Percentiles rank a stretch among this genome's conserved stretches.
Conservation (phyloP, 75 land plant species). For the Isoetes taiwanensis region DNA sequence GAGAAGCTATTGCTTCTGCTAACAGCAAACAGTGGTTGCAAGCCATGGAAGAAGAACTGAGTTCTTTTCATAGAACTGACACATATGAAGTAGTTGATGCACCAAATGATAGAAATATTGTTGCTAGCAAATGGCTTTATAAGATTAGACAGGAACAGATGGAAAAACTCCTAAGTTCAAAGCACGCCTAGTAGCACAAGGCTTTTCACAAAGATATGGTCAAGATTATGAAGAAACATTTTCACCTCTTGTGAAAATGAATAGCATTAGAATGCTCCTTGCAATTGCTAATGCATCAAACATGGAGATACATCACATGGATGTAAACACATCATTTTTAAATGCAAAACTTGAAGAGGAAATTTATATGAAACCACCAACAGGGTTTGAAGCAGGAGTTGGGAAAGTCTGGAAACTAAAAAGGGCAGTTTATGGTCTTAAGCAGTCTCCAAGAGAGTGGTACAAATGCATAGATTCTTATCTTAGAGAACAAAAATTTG, state of each 20-base stretch:
- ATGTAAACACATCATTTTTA: background rate
- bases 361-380: constrained; percentile 2
- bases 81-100: background rate
- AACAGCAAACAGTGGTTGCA: too few relatives aligned
- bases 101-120: too few relatives aligned
- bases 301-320: background rate
- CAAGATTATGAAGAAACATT: background rate
- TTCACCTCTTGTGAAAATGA: constrained; percentile 3
- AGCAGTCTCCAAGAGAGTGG: too few relatives aligned
- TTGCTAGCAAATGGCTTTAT: background rate
- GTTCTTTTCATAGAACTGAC: too few relatives aligned
- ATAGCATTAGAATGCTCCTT: background rate
- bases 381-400: too few relatives aligned
- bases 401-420: too few relatives aligned
- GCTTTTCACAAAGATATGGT: constrained; percentile 2
- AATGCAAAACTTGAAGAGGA: background rate
- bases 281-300: background rate
- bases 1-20: too few relatives aligned
- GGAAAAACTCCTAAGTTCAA: background rate
- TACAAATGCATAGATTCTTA: too few relatives aligned
- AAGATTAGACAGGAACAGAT: background rate
- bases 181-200: background rate
- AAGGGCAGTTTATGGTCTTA: too few relatives aligned
- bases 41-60: too few relatives aligned
- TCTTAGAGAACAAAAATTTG: too few relatives aligned